Evolutionary conservation across 805 yeast species (phyloP).

Genomic region (Nakazawaea sp.): DNA sequence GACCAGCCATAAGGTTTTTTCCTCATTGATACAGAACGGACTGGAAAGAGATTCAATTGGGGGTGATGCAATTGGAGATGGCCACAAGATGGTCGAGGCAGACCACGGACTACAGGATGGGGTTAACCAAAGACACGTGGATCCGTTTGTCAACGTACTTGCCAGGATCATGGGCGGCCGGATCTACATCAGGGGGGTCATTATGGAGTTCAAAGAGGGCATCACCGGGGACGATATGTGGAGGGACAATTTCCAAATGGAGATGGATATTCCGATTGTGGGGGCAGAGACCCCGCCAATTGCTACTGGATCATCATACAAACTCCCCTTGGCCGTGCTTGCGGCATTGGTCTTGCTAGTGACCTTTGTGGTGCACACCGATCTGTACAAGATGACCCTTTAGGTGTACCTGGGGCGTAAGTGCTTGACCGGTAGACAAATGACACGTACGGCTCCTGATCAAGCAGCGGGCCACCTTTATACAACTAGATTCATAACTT

Average conservation of each 20-base stretch:
- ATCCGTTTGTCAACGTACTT: conserved; percentile 6
- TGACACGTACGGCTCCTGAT: no score
- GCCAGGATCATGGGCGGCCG: neutral
- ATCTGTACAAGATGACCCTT: conserved; percentile 2
- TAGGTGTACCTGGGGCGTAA: no score
- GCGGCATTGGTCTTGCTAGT: neutral
- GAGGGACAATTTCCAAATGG: conserved; percentile 4
- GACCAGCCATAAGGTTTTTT: conserved; percentile 4
- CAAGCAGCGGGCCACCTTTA: no score
- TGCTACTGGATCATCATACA: no score
- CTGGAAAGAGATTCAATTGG: neutral
- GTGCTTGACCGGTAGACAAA: no score
- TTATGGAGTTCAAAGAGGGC: conserved; percentile 5
- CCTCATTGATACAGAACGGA: conserved; percentile 3
- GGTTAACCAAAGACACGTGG: conserved; percentile 2
- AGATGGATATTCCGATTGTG: conserved; percentile 1
- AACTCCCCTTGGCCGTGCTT: neutral
- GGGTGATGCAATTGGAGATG: neutral
- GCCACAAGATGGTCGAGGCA: neutral
- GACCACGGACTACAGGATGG: conserved; percentile 10
- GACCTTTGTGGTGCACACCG: conserved; percentile 1
- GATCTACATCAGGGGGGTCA: conserved; percentile 3
- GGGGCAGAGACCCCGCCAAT: neutral
- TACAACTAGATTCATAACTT: no score
- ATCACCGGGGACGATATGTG: conserved; percentile 7